Conservation (phyloP, 2,329 filamentous ascomycete genomes). For the Pestalotiopsis sp. region DNA sequence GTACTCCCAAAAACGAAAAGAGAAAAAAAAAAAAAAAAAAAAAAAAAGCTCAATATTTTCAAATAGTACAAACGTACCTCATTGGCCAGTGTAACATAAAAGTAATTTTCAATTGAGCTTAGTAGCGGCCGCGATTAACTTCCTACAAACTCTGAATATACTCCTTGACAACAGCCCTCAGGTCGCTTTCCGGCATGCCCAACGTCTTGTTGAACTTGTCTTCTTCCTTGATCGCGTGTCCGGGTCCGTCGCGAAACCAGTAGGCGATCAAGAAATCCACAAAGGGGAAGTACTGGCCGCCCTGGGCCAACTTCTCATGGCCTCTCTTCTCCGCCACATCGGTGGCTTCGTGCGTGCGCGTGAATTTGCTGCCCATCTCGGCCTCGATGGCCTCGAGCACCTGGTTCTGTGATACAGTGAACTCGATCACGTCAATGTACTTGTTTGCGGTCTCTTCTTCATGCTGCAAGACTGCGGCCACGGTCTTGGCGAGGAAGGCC, state of each 20-base stretch:
- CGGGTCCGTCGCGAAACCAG: constrained; percentile 16
- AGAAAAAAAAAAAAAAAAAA: no score
- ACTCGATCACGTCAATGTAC: constrained; percentile 51
- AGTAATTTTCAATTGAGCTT: not conserved
- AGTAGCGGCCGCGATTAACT: not conserved
- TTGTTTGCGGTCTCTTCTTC: constrained; percentile 47
- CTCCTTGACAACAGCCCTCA: not conserved
- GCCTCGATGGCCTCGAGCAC: constrained; percentile 48
- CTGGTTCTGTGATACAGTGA: constrained; percentile 50
- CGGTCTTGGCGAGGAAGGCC: constrained; percentile 42
- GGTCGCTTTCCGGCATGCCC: not conserved
- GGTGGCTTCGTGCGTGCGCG: constrained; percentile 30
- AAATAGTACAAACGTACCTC: fast-evolving
- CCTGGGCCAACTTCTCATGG: not conserved
- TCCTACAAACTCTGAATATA: not conserved
- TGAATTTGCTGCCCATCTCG: constrained; percentile 41
- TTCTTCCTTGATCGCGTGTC: constrained; percentile 14
- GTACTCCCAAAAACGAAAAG: no score
- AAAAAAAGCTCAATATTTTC: no score
- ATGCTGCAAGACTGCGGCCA: constrained; percentile 43
- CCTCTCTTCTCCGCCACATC: not conserved
- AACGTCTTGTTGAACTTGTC: constrained; percentile 15
- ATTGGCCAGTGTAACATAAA: no score
- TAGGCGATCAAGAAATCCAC: constrained; percentile 16
- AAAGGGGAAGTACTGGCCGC: constrained; percentile 11